Conservation (phyloP, 1,284 basidiomycete species). For the Singerocomus rubriflavus region DNA sequence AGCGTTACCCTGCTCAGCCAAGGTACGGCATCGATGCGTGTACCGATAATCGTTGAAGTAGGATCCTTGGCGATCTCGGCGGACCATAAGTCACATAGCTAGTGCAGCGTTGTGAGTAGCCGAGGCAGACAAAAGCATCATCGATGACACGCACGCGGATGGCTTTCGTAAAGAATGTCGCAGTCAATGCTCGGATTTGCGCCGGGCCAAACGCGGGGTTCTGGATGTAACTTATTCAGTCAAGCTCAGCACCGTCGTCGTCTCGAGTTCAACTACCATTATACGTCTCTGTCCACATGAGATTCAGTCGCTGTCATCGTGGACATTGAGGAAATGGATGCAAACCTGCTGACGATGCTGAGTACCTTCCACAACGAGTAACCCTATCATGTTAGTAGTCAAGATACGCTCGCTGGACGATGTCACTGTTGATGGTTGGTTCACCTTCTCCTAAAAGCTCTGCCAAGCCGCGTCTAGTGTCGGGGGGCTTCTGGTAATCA, state of each 20-base stretch:
- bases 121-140: background rate
- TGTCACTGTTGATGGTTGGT: background rate
- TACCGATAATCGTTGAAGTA: constrained; percentile 8
- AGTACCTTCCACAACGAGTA: constrained; percentile 19
- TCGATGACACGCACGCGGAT: constrained; percentile 35
- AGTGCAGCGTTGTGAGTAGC: background rate
- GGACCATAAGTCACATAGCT: constrained; percentile 49
- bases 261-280: constrained; percentile 11
- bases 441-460: constrained; percentile 32
- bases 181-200: constrained; percentile 52
- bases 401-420: background rate
- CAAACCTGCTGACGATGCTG: constrained; percentile 30
- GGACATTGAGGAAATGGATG: background rate
- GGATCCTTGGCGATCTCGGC: constrained; percentile 29
- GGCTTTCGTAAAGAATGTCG: constrained; percentile 53
- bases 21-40: constrained; percentile 46
- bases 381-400: constrained; percentile 3
- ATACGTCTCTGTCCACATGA: constrained; percentile 17
- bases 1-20: constrained; percentile 59
- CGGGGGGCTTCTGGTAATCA: constrained; percentile 34
- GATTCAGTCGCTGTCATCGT: background rate
- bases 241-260: background rate
- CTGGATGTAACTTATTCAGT: constrained; percentile 24
- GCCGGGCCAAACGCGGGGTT: constrained; percentile 57
- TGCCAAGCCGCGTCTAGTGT: constrained; percentile 19